Percentiles rank a stretch among this genome's conserved stretches.
These are phyloP conservation scores for Dianthus caryophyllus DNA, from an alignment of 148 eudicot species.

Conservation along the genomic window DNA sequence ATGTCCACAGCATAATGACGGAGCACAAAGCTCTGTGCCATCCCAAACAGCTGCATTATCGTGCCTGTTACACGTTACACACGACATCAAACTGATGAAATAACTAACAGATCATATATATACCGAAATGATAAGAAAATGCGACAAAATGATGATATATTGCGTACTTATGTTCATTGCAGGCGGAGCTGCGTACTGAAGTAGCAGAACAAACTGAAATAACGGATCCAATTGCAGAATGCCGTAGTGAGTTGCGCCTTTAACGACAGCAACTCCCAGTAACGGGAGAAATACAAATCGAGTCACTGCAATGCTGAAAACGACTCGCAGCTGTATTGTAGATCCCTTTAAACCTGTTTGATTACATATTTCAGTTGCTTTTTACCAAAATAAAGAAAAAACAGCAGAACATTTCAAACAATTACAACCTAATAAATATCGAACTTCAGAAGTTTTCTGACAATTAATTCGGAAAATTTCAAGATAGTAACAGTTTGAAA, in stretches of 20 bases:
- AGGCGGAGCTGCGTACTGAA: slow-evolving; percentile 86
- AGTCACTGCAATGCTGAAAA: slow-evolving; percentile 44
- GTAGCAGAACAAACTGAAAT: slow-evolving; percentile 67
- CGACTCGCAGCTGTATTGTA: slow-evolving; percentile 35
- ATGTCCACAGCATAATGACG: slow-evolving; percentile 37
- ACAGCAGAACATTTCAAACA: too few species aligned
- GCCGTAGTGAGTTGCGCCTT: slow-evolving; percentile 45
- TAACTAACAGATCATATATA: too few species aligned
- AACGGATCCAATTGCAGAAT: slow-evolving; percentile 52
- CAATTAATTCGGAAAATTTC: too few species aligned
- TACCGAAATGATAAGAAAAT: too few species aligned
- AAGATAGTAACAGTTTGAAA: too few species aligned
- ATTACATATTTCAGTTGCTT: background rate
- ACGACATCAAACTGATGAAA: background rate
- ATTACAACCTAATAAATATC: too few species aligned
- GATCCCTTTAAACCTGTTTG: slow-evolving; percentile 55
- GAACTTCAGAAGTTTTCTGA: too few species aligned
- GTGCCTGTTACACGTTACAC: slow-evolving; percentile 26
- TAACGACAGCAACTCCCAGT: slow-evolving; percentile 48
- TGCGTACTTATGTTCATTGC: slow-evolving; percentile 81
- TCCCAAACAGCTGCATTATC: slow-evolving; percentile 35
- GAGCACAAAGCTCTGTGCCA: slow-evolving; percentile 35
- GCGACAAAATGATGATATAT: background rate
- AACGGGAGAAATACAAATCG: slow-evolving; percentile 61
- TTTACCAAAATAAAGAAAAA: too few species aligned